Base-by-base conservation (phyloP, 305 asterid species). In the Solanum hybrid region DNA sequence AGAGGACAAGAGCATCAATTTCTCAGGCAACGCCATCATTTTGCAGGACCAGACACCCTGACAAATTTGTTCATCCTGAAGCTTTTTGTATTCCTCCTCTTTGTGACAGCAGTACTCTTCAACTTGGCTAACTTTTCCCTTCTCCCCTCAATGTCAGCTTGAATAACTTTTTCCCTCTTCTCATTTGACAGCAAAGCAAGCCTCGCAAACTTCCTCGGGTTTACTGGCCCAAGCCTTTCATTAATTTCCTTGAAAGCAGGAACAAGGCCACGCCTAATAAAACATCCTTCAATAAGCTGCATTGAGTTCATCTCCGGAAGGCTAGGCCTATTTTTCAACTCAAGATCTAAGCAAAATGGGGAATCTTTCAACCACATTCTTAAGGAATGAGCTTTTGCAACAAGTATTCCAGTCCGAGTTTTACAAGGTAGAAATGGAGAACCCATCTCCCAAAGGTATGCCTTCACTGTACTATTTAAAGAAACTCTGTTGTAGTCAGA, bases 391-490 rank as follows among this genome's bases (percentile, higher is more conserved):
- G 98, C 98, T 92, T 95, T 94, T 24, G 99, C 98, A 34, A 95
- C 92, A 80, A 97, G 97, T 90, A 96, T 67, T n/a, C 99, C 99
- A 8, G 89, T 92, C 75, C 98, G 95, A 74, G 97, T 95, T 92
- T 95, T 93, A 90, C 98, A 95, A 77, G 98, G 99, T 86, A 96
- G 89, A 92, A 97, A 97, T 22, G 99, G 99, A 89, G 99, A 97
- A 31, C 99, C 99, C 98, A 96, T 97, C 90, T 97, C 99, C 99
- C 99, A 97, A 18, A 97, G 98, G 93, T 89, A 95, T 34, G 98
- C 98, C 91, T 95, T 97, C 74, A 97, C 91, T 24, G 98, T 95
- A 93, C 94, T 95, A 92, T 96, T 94, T 37, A 97, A 80, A 18
- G 98, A 97, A 73, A 97, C 96, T 67, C 92, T 91, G 94, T 97